Evolutionary conservation across 345 rosid genomes (phyloP).

Genomic region (Murraya paniculata): DNA sequence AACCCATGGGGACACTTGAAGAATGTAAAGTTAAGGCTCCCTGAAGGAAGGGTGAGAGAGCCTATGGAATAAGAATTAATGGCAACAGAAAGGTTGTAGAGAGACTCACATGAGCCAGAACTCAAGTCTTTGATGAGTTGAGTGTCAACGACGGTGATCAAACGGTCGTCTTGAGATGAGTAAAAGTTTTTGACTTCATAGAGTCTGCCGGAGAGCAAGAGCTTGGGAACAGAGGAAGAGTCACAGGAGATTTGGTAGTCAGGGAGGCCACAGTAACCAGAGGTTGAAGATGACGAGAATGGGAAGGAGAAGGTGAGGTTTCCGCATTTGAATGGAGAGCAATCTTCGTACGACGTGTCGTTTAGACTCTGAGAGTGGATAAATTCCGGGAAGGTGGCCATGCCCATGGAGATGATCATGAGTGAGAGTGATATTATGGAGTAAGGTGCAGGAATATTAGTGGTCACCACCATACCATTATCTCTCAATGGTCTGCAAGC

Average conservation of each 20-base stretch:
- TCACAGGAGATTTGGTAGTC: conserved; percentile 29
- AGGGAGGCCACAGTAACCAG: conserved; percentile 36
- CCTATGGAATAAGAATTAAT: neutral
- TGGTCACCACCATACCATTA: no score
- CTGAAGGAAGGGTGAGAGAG: conserved; percentile 18
- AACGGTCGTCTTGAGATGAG: neutral
- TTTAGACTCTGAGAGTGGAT: conserved; percentile 5
- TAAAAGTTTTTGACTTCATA: conserved; percentile 17
- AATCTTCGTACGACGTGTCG: conserved; percentile 12
- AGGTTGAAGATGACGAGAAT: conserved; percentile 21
- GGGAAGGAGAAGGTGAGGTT: conserved; percentile 37
- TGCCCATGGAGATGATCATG: neutral
- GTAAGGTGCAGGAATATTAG: neutral
- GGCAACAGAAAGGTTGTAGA: conserved; percentile 21
- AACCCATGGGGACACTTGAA: conserved; percentile 8
- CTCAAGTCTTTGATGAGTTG: conserved; percentile 17
- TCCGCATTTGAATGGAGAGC: conserved; percentile 32
- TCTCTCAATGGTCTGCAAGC: no score
- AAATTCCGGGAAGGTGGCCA: neutral
- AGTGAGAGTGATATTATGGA: neutral
- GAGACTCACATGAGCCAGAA: conserved; percentile 21
- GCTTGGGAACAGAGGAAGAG: conserved; percentile 5
- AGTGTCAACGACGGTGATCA: conserved; percentile 21
- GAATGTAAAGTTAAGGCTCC: conserved; percentile 19
- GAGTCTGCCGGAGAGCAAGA: conserved; percentile 12